phyloP scores from a whole-genome alignment of 371 early-diverging fungal species.

The Funneliformis caledonium region DNA sequence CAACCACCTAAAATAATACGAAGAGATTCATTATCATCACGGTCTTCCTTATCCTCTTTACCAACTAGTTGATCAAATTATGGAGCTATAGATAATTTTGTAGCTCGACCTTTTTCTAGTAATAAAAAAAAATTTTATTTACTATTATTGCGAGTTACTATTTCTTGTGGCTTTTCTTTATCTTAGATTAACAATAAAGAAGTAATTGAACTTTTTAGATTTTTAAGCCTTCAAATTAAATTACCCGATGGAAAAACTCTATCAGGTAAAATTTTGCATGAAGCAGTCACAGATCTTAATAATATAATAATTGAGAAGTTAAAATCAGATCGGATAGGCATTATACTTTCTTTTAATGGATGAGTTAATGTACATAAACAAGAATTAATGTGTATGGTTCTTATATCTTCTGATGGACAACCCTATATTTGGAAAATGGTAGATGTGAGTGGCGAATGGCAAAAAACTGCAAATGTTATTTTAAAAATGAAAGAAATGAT shows the following conservation, averaged over 20 bases:
- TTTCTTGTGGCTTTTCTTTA: neutral
- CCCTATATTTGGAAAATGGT: neutral
- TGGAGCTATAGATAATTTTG: neutral
- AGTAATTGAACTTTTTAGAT: conserved; percentile 8
- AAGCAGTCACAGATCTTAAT: neutral
- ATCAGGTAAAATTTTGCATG: too few species aligned
- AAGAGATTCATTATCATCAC: neutral
- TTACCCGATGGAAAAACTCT: neutral
- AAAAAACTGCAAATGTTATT: neutral
- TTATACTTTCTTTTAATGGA: conserved; percentile 1
- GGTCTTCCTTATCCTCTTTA: neutral
- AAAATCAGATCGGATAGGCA: conserved; percentile 6
- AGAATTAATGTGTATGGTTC: conserved; percentile 8
- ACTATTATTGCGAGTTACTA: too few species aligned
- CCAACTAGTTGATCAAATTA: neutral
- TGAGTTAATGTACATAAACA: neutral
- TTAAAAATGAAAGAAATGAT: neutral
- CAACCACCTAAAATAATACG: neutral
- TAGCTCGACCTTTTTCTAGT: neutral
- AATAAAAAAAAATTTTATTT: neutral
- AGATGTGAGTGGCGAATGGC: neutral
- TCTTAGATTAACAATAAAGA: neutral
- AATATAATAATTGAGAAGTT: neutral
- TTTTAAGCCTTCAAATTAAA: conserved; percentile 13
- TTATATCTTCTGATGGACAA: neutral